Percentiles rank a stretch among this genome's conserved stretches.
Conservation (phyloP, 164 flowering plant species). For the Warburgia ugandensis region DNA sequence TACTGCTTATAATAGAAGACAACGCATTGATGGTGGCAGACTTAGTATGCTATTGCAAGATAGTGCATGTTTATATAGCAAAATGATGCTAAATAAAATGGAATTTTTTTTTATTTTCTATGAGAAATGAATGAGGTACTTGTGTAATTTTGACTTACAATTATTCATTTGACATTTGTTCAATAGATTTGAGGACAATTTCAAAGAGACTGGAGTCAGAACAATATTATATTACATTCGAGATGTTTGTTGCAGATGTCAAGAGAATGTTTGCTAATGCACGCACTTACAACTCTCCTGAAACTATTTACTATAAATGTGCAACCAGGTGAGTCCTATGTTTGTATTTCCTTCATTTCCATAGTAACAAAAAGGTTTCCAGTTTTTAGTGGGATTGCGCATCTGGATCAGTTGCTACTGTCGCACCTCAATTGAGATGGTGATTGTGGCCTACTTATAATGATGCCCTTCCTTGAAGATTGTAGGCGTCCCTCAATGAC, state of each 20-base stretch:
- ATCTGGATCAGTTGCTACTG: too few species aligned
- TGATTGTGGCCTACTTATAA: background rate
- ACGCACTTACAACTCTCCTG: slow-evolving; percentile 88
- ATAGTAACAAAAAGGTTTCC: background rate
- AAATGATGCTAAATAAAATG: too few species aligned
- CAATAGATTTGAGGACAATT: slow-evolving; percentile 84
- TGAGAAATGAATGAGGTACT: too few species aligned
- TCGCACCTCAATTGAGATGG: background rate
- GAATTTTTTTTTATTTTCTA: too few species aligned
- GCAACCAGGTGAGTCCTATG: slow-evolving; percentile 52
- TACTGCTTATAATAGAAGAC: too few species aligned
- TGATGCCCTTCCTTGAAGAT: background rate
- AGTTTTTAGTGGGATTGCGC: too few species aligned
- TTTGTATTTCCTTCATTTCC: background rate
- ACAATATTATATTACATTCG: slow-evolving; percentile 89
- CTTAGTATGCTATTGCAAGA: too few species aligned
- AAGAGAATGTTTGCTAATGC: slow-evolving; percentile 89
- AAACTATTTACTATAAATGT: slow-evolving; percentile 92
- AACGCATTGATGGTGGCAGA: too few species aligned
- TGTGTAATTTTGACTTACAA: too few species aligned
- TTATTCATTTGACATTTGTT: background rate
- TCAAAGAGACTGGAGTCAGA: slow-evolving; percentile 90
- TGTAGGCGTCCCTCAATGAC: background rate
- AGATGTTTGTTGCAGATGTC: slow-evolving; percentile 94
- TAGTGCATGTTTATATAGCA: too few species aligned